Conservation (phyloP, 805 yeast species). For the Nematodospora valgi region DNA sequence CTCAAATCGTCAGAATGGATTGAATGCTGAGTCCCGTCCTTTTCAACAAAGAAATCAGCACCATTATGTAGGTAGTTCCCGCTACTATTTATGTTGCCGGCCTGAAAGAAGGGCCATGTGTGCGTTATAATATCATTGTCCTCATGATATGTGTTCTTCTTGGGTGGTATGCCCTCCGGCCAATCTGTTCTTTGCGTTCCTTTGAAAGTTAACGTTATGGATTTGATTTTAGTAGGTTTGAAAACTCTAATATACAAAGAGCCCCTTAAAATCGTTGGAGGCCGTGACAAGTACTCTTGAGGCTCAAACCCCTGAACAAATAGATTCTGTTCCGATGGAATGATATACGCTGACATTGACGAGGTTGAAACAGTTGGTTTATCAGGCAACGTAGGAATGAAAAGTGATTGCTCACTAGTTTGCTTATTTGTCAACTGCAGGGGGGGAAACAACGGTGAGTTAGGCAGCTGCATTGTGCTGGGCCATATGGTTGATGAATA, state of each 20-base stretch:
- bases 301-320: constrained; percentile 80
- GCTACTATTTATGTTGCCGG: constrained; percentile 17
- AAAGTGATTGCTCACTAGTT: constrained; percentile 10
- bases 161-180: constrained; percentile 99
- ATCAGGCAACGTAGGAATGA: constrained; percentile 48
- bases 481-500: background rate
- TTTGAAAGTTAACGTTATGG: constrained; percentile 55
- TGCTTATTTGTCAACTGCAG: constrained; percentile 18
- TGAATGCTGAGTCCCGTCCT: constrained; percentile 6
- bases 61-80: constrained; percentile 35
- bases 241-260: constrained; percentile 64
- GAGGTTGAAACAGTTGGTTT: constrained; percentile 60
- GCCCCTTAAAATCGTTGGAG: constrained; percentile 82
- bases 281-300: constrained; percentile 58
- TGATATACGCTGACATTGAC: constrained; percentile 65
- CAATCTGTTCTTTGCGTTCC: constrained; percentile 83
- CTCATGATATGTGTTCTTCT: constrained; percentile 64
- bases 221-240: constrained; percentile 69
- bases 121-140: constrained; percentile 65
- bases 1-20: background rate
- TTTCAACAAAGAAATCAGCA: constrained; percentile 44
- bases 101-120: constrained; percentile 83
- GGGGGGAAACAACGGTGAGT: constrained; percentile 27
- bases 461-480: constrained; percentile 13
- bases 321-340: constrained; percentile 75